phyloP scores from a whole-genome alignment of 176 grass and related monocot species.

The Lolium perenne region DNA sequence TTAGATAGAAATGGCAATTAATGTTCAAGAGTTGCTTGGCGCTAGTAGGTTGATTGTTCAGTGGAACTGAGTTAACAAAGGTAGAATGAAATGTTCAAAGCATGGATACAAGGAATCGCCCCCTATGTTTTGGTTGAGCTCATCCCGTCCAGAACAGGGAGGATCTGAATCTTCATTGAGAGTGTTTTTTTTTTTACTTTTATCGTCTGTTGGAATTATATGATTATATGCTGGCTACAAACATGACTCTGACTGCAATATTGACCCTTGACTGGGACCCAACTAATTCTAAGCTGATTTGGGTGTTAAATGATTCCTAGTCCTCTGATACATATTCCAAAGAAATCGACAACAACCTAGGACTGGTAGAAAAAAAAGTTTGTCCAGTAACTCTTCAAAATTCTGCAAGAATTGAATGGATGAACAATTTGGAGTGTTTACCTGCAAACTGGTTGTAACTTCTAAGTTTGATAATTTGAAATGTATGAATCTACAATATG shows the following conservation, averaged over 20 bases:
- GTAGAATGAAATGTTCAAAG: background rate
- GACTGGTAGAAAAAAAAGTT: background rate
- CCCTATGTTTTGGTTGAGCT: background rate
- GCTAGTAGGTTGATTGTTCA: background rate
- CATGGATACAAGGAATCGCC: background rate
- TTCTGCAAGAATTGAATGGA: background rate
- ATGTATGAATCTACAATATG: slow-evolving; percentile 1
- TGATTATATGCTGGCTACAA: background rate
- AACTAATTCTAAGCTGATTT: background rate
- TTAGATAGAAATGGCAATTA: background rate
- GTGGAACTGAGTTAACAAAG: background rate
- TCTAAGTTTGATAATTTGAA: slow-evolving; percentile 15
- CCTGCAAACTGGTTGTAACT: background rate
- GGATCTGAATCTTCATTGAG: background rate
- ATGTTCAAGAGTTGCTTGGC: background rate
- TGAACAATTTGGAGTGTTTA: background rate
- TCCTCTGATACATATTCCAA: too few relatives aligned
- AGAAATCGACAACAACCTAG: background rate
- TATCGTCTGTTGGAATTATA: background rate
- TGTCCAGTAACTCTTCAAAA: background rate
- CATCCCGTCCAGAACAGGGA: background rate
- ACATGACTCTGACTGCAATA: background rate
- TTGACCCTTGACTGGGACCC: background rate
- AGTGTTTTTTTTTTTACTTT: background rate
- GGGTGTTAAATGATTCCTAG: too few relatives aligned